Percentiles rank a stretch among this genome's conserved stretches.
Conservation (phyloP, 2,329 filamentous ascomycete genomes). For the Aureobasidium melanogenum region DNA sequence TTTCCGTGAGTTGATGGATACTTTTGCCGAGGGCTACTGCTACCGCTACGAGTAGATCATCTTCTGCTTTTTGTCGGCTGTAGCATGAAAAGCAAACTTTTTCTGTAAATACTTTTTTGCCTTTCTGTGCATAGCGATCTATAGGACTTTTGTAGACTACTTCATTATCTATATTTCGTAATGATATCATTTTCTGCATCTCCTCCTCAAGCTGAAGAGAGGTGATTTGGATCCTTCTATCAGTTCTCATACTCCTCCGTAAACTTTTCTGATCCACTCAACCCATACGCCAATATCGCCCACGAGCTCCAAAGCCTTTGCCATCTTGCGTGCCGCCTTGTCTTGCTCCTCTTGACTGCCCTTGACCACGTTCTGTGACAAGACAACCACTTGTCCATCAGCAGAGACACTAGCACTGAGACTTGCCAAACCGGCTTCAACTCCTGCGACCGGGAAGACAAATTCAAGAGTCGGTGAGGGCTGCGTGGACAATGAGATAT, state of each 20-base stretch:
- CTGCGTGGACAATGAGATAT: slow-evolving; percentile 25
- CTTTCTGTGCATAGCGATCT: too few species aligned
- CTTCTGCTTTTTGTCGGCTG: neutral
- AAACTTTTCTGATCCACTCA: slow-evolving; percentile 35
- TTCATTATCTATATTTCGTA: neutral
- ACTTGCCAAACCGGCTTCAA: slow-evolving; percentile 36
- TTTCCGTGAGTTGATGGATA: slow-evolving; percentile 25
- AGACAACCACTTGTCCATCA: slow-evolving; percentile 51
- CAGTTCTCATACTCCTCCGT: neutral
- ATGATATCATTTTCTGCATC: neutral
- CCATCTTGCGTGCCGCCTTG: slow-evolving; percentile 28
- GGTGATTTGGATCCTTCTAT: neutral
- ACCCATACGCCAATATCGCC: slow-evolving; percentile 44
- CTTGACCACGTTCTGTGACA: slow-evolving; percentile 40
- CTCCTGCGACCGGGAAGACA: slow-evolving; percentile 15
- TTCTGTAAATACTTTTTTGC: neutral
- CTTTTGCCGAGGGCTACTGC: slow-evolving; percentile 24
- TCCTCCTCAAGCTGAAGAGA: neutral
- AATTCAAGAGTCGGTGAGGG: slow-evolving; percentile 24
- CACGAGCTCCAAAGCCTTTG: slow-evolving; percentile 36
- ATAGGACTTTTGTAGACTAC: neutral
- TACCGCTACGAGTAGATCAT: slow-evolving; percentile 22
- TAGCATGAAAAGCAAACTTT: neutral
- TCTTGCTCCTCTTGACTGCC: slow-evolving; percentile 14
- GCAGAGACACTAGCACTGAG: slow-evolving; percentile 51